These are phyloP conservation scores for Hypoxylon rickii DNA, from an alignment of 495 filamentous ascomycete species.

Conservation along the genomic window DNA sequence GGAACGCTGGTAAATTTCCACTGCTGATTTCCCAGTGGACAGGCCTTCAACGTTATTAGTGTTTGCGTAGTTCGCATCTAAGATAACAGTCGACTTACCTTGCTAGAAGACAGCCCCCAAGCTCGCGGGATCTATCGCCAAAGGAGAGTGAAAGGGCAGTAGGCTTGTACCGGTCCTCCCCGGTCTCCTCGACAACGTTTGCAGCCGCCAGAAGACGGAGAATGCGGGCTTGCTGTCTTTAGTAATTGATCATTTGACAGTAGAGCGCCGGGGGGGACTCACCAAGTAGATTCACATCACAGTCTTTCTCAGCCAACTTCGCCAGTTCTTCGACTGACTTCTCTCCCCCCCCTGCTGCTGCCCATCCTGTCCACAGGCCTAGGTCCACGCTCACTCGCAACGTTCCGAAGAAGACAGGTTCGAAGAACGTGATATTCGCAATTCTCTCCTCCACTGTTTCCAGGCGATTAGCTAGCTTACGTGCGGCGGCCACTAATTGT, in stretches of 20 bases:
- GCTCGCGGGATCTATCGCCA: conserved; percentile 16
- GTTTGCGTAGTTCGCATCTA: not conserved
- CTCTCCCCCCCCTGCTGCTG: conserved; percentile 18
- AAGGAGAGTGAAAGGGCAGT: conserved; percentile 20
- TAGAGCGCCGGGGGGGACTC: not conserved
- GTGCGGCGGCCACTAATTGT: conserved; percentile 17
- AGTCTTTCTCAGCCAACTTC: conserved; percentile 16
- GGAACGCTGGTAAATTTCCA: conserved; percentile 23
- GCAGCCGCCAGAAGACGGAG: conserved; percentile 24
- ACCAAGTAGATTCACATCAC: conserved; percentile 33
- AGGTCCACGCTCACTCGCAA: conserved; percentile 25
- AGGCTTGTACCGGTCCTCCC: conserved; percentile 31
- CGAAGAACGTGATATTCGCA: conserved; percentile 12
- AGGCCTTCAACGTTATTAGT: conserved; percentile 17
- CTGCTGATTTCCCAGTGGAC: conserved; percentile 15
- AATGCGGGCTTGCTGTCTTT: conserved; percentile 21
- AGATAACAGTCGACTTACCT: conserved; percentile 5
- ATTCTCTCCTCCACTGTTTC: conserved; percentile 27
- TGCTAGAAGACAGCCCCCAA: not conserved
- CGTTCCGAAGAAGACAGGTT: conserved; percentile 23
- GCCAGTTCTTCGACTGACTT: conserved; percentile 29
- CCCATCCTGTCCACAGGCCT: conserved; percentile 31
- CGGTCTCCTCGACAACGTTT: conserved; percentile 32
- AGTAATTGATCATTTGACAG: not conserved
- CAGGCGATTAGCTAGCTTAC: conserved; percentile 26